Conservation (phyloP, 768 basidiomycete genomes). For the Rhodotorula taiwanensis region DNA sequence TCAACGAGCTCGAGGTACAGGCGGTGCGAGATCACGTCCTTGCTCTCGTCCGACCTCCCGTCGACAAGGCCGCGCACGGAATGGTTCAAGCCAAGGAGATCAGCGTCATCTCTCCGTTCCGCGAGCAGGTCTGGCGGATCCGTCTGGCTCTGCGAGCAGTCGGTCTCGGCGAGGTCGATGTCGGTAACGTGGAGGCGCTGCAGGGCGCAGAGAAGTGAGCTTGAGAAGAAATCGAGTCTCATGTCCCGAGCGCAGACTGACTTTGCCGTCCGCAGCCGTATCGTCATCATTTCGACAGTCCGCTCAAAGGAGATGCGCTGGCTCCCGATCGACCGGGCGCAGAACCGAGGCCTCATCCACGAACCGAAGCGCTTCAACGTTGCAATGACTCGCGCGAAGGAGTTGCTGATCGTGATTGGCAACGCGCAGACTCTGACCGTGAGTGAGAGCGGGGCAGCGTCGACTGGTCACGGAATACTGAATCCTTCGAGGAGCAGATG, state of each 20-base stretch:
- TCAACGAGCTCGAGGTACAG: constrained; percentile 41
- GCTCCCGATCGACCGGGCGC: constrained; percentile 40
- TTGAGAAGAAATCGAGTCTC: no score
- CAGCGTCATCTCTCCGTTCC: constrained; percentile 45
- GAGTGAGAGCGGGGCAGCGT: background rate
- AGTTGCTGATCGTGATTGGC: constrained; percentile 45
- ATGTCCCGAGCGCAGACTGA: background rate
- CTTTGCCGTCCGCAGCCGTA: constrained; percentile 12
- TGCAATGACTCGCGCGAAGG: constrained; percentile 46
- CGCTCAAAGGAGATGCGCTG: constrained; percentile 40
- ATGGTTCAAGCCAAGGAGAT: constrained; percentile 41
- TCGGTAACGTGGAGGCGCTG: constrained; percentile 46
- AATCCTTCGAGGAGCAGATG: background rate
- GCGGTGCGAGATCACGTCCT: constrained; percentile 37
- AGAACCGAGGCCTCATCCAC: constrained; percentile 44
- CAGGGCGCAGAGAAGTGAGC: constrained; percentile 45
- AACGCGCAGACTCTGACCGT: constrained; percentile 43
- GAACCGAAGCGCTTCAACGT: constrained; percentile 47
- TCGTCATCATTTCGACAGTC: constrained; percentile 40
- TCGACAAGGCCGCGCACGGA: constrained; percentile 17
- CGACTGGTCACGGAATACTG: background rate
- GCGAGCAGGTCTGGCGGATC: constrained; percentile 46
- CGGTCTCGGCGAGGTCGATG: constrained; percentile 42
- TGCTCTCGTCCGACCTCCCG: constrained; percentile 5
- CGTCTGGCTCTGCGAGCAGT: constrained; percentile 40